Evolutionary conservation across 1,284 basidiomycete genomes (phyloP).

Genomic region (Hemileia vastatrix): DNA sequence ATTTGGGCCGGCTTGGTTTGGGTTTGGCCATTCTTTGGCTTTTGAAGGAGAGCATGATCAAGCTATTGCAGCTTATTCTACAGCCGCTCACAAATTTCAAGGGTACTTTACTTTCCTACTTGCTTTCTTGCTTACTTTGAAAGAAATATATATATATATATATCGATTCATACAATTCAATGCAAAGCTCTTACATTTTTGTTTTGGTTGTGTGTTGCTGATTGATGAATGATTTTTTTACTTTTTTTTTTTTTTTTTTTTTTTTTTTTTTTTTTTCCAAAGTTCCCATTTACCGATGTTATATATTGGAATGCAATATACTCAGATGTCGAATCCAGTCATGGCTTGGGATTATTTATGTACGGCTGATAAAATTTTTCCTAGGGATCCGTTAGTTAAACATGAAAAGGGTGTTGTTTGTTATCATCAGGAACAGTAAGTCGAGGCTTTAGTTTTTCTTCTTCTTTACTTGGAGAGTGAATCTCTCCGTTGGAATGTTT

Average conservation of each 20-base stretch:
- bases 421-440: slow-evolving; percentile 72
- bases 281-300: slow-evolving; percentile 86
- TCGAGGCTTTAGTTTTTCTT: slow-evolving; percentile 25
- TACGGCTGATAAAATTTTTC: slow-evolving; percentile 67
- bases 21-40: slow-evolving; percentile 94
- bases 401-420: slow-evolving; percentile 92
- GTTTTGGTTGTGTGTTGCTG: background rate
- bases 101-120: slow-evolving; percentile 62
- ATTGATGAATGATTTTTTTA: background rate
- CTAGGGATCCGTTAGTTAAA: slow-evolving; percentile 72
- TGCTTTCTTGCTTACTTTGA: too few species aligned
- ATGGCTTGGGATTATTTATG: slow-evolving; percentile 79
- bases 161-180: too few species aligned
- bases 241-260: slow-evolving; percentile 13
- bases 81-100: slow-evolving; percentile 83
- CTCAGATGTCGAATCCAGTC: slow-evolving; percentile 70
- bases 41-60: slow-evolving; percentile 97
- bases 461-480: background rate
- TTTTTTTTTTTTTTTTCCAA: slow-evolving; percentile 24
- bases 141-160: too few species aligned
- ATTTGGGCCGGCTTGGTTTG: slow-evolving; percentile 92
- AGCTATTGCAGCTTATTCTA: slow-evolving; percentile 95
- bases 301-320: slow-evolving; percentile 97
- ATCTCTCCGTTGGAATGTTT: too few species aligned
- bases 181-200: too few species aligned